Base-by-base conservation (phyloP, 108 stramenopile genomes). In the Aurantiochytrium sp. region DNA sequence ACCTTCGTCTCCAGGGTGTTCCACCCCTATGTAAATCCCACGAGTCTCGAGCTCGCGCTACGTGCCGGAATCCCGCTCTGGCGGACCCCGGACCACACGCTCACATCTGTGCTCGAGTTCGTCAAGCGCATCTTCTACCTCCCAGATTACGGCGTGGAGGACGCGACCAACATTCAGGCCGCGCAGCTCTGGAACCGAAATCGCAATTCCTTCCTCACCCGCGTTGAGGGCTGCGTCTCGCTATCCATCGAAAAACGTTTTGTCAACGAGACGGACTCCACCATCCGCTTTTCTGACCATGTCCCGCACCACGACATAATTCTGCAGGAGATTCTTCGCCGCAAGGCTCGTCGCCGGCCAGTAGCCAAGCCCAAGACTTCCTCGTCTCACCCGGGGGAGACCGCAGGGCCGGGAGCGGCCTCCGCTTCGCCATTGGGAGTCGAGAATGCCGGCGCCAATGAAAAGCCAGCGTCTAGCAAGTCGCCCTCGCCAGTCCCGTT, bases 101-200 rank as follows among this genome's bases (percentile, higher is more conserved):
- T 81, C 10, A 30, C 42, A 5, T 22, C 1, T 24, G 45, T 81
- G 73, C 73, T 81, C 3, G 45, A 41, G 19, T 81, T 48, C 45
- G 24, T 42, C 12, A 81, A 81, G 30, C 73, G 30, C n/a, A 81
- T 81, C 21, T 81, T 81, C 24, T 81, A 81, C 73, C 73, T 81
- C 8, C 73, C 6, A 41, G 45, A 48, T 24, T 81, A 81, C 73
- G 2, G 19, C 17, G 39, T 81, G 19, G 27, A 22, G 45, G 45
- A 81, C 24, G 42, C 73, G 10, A 48, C 73, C n/a, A 81, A 81
- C 73, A n/a, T 48, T 17, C 73, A 81, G 24, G 73, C 73, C 45
- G 73, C 73, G 2, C 42, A 81, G 39, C 73, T 81, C 45, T 81
- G 39, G 39, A 24, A 12, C 3, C 12, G 45, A 19, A 81, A 81